Percentiles rank a stretch among this genome's conserved stretches.
Conservation (phyloP, 805 yeast genomes). For the Yamadazyma kitorensis region DNA sequence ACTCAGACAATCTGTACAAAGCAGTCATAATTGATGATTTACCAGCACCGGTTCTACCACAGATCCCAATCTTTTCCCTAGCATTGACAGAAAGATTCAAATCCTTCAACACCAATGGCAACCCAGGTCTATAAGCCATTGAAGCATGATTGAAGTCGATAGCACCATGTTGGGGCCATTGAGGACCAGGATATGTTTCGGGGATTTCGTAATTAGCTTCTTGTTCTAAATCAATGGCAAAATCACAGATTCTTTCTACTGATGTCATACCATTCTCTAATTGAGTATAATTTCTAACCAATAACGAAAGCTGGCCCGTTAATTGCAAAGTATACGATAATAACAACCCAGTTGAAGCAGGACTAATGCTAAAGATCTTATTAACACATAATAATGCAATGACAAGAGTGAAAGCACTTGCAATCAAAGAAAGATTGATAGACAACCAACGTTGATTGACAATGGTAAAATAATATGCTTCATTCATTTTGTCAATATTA, state of each 20-base stretch:
- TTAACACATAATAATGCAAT: conserved; percentile 33
- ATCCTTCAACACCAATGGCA: conserved; percentile 55
- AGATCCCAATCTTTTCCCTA: conserved; percentile 73
- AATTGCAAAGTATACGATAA: conserved; percentile 33
- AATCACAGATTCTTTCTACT: conserved; percentile 35
- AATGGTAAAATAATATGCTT: conserved; percentile 32
- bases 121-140: conserved; percentile 57
- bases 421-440: conserved; percentile 28
- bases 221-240: conserved; percentile 56
- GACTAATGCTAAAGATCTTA: conserved; percentile 30
- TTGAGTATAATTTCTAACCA: conserved; percentile 32
- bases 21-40: conserved; percentile 66
- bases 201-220: conserved; percentile 58
- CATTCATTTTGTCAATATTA: conserved; percentile 32
- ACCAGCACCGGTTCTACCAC: conserved; percentile 92
- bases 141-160: conserved; percentile 49
- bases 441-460: conserved; percentile 40
- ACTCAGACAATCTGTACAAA: conserved; percentile 54
- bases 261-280: conserved; percentile 41
- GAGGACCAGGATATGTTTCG: conserved; percentile 38
- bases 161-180: conserved; percentile 51
- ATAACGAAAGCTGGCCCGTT: conserved; percentile 33
- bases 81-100: conserved; percentile 44
- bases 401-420: conserved; percentile 25
- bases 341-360: conserved; percentile 37